Evolutionary conservation across 208 protist species (phyloP), one percentile per base, ranked within the genome.

Genomic region (Acanthamoeba quina): DNA sequence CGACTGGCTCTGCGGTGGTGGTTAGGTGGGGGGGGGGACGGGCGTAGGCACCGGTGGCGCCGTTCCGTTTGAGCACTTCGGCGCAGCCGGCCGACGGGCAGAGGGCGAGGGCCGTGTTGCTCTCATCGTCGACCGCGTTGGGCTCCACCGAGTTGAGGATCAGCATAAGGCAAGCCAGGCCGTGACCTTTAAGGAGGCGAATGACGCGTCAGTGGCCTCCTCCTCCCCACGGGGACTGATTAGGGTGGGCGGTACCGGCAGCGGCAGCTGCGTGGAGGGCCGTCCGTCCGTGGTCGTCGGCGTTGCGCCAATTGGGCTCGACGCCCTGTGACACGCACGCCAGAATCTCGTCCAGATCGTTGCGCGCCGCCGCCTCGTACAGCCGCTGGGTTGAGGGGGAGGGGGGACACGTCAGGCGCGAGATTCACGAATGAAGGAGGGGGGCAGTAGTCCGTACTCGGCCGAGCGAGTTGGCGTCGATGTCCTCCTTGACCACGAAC

Each of bases 141-240:
- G 72, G 72, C 44, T 80, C 72, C 19, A 34, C 72, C 44, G 72
- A 80, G 72, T 80, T 80, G 41, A 80, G 72, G 13, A 52, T 80
- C 34, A 80, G 44, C 72, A 80, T 41, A 4, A 80, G 21, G 41
- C 72, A 80, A 5, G 72, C 72, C 17, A 80, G 21, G 44, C 72
- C 29, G 44, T 80, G 72, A 0, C 72, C 72, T 80, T 24, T 34
- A 13, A 7, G 70, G 17, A 41, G 13, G 21, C 31, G 70, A n/a
- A 37, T 41, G 31, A 29, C 24, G 29, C 9, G 60, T 21, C 60
- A 66, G 26, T 29, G 5, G 60, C 52, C 0, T 47, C 41, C 41
- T 47, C 41, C n/a, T n/a, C n/a, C n/a, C n/a, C n/a, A n/a, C n/a
- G n/a, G n/a, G n/a, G n/a, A n/a, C n/a, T n/a, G n/a, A n/a, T n/a